A percentile compares a stretch with the other conserved stretches of the same genome.
phyloP scores from a whole-genome alignment of 768 basidiomycete species.

The Phlegmacium glaucopus region DNA sequence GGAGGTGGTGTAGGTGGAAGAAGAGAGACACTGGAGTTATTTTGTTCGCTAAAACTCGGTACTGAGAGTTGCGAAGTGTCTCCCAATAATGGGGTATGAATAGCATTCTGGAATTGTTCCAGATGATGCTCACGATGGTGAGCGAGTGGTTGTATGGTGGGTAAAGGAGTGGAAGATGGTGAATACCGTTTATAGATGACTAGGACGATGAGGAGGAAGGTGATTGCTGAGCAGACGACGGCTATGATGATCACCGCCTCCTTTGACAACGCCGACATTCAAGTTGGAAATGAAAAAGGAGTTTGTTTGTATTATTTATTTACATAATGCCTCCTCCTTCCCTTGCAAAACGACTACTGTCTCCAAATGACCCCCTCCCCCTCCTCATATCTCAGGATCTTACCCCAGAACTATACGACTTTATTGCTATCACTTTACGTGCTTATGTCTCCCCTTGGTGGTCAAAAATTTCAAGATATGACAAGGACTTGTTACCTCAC shows the following conservation, averaged over 20 bases:
- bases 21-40: neutral
- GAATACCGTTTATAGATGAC: slow-evolving; percentile 29
- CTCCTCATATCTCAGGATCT: slow-evolving; percentile 59
- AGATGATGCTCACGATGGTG: slow-evolving; percentile 53
- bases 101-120: slow-evolving; percentile 24
- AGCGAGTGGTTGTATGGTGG: slow-evolving; percentile 63
- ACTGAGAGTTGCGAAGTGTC: slow-evolving; percentile 33
- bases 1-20: slow-evolving; percentile 10
- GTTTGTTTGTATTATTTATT: too few species aligned
- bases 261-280: slow-evolving; percentile 29
- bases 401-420: slow-evolving; percentile 68
- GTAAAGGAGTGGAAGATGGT: slow-evolving; percentile 43
- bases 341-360: slow-evolving; percentile 53
- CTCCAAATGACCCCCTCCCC: slow-evolving; percentile 45
- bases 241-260: slow-evolving; percentile 49
- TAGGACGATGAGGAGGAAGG: slow-evolving; percentile 34
- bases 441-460: slow-evolving; percentile 86
- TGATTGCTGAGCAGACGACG: slow-evolving; percentile 28
- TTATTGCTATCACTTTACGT: slow-evolving; percentile 75
- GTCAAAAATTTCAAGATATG: slow-evolving; percentile 77
- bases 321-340: slow-evolving; percentile 19
- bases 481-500: slow-evolving; percentile 78
- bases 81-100: slow-evolving; percentile 17
- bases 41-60: slow-evolving; percentile 10
- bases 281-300: slow-evolving; percentile 3